A percentile compares a stretch with the other conserved stretches of the same genome.
phyloP scores from a whole-genome alignment of 768 basidiomycete species.

The Leccinellum albellum region DNA sequence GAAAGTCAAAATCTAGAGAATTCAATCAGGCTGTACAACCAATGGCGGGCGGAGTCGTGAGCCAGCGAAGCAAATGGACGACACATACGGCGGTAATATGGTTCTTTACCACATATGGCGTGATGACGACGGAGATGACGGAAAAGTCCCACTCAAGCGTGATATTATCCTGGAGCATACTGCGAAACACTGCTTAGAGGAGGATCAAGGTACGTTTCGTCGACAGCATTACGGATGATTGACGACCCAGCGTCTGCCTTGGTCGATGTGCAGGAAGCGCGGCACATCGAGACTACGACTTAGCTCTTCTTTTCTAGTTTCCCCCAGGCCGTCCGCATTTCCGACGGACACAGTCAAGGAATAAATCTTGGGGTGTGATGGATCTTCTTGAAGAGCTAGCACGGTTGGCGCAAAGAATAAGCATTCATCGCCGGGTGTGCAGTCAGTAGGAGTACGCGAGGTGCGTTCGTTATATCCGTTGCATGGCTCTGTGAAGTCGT shows the following conservation, averaged over 20 bases:
- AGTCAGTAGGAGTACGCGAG: constrained; percentile 63
- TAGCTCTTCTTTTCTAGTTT: constrained; percentile 56
- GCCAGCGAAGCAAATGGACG: neutral
- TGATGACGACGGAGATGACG: constrained; percentile 55
- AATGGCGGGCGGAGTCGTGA: too few species aligned
- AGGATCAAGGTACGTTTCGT: neutral
- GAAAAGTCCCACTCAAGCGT: constrained; percentile 59
- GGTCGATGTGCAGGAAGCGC: constrained; percentile 65
- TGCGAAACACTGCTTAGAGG: constrained; percentile 26
- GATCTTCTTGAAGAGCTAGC: constrained; percentile 41
- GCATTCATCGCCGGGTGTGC: constrained; percentile 93
- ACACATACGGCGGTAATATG: constrained; percentile 59
- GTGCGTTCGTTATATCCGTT: neutral
- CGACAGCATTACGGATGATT: constrained; percentile 63
- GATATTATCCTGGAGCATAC: constrained; percentile 74
- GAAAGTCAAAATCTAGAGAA: constrained; percentile 76
- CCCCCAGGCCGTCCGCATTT: constrained; percentile 75
- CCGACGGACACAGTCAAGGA: constrained; percentile 78
- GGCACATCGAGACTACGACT: constrained; percentile 56
- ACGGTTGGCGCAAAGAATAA: constrained; percentile 92
- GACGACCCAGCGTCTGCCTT: constrained; percentile 53
- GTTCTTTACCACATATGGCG: constrained; percentile 54
- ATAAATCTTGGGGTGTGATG: constrained; percentile 36
- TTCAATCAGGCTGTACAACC: neutral
- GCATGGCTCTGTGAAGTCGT: neutral